Evolutionary conservation across 2,329 filamentous ascomycete species (phyloP).

Genomic region (Alternaria arbusti): DNA sequence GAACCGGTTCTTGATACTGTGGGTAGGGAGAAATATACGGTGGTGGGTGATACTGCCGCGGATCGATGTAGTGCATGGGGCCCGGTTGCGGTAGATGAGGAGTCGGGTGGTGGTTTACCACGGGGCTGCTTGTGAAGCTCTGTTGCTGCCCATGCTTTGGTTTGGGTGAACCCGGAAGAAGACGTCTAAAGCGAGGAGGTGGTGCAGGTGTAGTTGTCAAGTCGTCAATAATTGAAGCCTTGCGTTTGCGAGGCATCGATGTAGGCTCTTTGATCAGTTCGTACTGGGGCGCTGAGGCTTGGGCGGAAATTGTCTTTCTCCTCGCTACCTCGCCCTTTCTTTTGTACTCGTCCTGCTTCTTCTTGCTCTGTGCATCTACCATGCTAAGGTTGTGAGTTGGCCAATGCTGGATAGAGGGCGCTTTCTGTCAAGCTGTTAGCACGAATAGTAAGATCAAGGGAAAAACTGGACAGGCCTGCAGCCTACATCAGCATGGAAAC

Average conservation of each 20-base stretch:
- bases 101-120: neutral
- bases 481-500: too few relatives aligned
- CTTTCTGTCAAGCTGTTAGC: too few relatives aligned
- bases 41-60: neutral
- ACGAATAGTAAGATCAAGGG: too few relatives aligned
- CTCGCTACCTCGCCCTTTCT: neutral
- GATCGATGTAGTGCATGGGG: neutral
- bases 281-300: neutral
- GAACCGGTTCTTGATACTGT: neutral
- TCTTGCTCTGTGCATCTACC: neutral
- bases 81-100: neutral
- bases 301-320: neutral
- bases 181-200: neutral
- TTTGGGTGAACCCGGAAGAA: neutral
- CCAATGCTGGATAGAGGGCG: conserved; percentile 22
- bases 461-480: too few relatives aligned
- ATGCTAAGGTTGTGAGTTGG: conserved; percentile 12
- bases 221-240: neutral
- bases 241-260: neutral
- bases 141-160: neutral
- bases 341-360: conserved; percentile 8
- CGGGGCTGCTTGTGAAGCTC: neutral
- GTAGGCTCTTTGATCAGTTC: neutral
- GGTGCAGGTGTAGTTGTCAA: neutral
- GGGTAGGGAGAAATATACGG: neutral